These are phyloP conservation scores for Hansenula sp. DNA, from an alignment of 1,139 yeast genomes.

Conservation along the genomic window DNA sequence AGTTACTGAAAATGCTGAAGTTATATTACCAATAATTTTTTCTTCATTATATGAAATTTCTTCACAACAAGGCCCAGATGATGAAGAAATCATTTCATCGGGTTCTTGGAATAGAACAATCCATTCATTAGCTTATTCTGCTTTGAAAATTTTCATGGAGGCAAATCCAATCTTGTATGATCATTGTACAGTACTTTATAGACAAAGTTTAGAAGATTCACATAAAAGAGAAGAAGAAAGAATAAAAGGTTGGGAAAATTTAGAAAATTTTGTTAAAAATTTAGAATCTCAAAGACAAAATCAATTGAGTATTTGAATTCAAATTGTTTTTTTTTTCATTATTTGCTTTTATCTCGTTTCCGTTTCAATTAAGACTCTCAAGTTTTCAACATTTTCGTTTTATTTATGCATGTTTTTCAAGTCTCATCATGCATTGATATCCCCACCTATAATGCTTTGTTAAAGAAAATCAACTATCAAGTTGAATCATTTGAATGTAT, in stretches of 20 bases:
- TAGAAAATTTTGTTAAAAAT: constrained; percentile 56
- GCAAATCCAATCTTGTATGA: constrained; percentile 89
- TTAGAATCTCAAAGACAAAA: constrained; percentile 1
- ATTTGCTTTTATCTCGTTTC: background rate
- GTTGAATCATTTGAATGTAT: too few species aligned
- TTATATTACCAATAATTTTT: constrained; percentile 87
- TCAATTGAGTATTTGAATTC: background rate
- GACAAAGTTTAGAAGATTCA: constrained; percentile 68
- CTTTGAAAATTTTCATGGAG: constrained; percentile 90
- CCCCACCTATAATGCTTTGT: too few species aligned
- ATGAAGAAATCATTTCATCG: constrained; percentile 34
- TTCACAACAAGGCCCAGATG: constrained; percentile 25
- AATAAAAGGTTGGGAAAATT: constrained; percentile 70
- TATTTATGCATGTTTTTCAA: too few species aligned
- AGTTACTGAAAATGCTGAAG: constrained; percentile 88
- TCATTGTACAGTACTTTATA: constrained; percentile 84
- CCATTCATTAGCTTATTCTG: constrained; percentile 85
- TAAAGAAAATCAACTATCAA: too few species aligned
- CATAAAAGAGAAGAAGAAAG: constrained; percentile 54
- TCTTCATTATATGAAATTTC: constrained; percentile 86
- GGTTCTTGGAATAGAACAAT: constrained; percentile 85
- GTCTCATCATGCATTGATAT: too few species aligned
- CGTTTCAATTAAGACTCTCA: too few species aligned
- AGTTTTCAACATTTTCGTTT: too few species aligned
- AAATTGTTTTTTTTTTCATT: background rate